Evolutionary conservation across 129 eudicot genomes (phyloP).

Genomic region (Saussurea involucrata): DNA sequence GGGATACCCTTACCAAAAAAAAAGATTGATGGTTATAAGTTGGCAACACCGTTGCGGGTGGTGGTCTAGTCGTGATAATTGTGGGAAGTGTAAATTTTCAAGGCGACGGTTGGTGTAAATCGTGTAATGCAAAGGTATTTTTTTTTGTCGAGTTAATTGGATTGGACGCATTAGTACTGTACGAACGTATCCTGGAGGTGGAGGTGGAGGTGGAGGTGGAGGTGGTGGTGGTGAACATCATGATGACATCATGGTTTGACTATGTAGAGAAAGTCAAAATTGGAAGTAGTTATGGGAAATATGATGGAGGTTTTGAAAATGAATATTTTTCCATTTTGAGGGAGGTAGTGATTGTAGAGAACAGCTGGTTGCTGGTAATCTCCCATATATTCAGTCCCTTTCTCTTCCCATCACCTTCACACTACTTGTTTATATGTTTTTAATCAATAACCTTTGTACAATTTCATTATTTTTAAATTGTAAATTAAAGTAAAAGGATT

Average conservation of each 20-base stretch:
- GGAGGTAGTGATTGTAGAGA: slow-evolving; percentile 4
- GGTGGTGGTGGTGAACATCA: background rate
- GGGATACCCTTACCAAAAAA: no score
- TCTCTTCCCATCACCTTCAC: slow-evolving; percentile 7
- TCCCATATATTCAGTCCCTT: slow-evolving; percentile 22
- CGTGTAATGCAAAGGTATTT: background rate
- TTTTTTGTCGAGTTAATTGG: background rate
- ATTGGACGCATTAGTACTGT: background rate
- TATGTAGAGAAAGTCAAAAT: slow-evolving; percentile 12
- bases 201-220: background rate
- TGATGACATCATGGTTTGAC: slow-evolving; percentile 27
- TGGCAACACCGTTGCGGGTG: background rate
- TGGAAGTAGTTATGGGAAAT: slow-evolving; percentile 8
- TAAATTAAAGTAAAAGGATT: background rate
- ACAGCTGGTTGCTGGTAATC: slow-evolving; percentile 36
- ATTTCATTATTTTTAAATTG: no score
- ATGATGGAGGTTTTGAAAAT: slow-evolving; percentile 29
- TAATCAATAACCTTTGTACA: background rate
- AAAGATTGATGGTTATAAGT: background rate
- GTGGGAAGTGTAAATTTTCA: background rate
- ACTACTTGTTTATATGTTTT: background rate
- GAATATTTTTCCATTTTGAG: slow-evolving; percentile 13
- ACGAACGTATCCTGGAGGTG: background rate
- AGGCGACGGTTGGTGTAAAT: background rate
- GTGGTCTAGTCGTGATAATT: background rate